These are phyloP conservation scores for Aspergillus panamensis DNA, from an alignment of 495 filamentous ascomycete species.

Conservation along the genomic window DNA sequence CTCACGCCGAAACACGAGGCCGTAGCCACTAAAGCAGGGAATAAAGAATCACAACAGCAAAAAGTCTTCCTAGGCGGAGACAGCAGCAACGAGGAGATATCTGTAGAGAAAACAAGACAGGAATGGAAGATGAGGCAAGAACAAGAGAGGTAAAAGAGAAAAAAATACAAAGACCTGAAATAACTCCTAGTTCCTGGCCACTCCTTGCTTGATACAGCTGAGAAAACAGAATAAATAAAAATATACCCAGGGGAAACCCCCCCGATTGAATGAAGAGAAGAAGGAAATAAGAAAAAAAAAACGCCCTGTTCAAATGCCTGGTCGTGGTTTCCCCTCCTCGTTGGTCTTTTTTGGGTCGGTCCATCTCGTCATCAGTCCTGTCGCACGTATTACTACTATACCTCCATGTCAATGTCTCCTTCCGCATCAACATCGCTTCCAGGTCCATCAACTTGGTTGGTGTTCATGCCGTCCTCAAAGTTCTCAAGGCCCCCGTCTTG, in stretches of 20 bases:
- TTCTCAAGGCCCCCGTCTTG: slow-evolving; percentile 19
- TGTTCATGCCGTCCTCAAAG: slow-evolving; percentile 15
- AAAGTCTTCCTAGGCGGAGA: background rate
- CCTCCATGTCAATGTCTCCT: slow-evolving; percentile 39
- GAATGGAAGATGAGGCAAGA: background rate
- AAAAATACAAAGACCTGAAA: slow-evolving; percentile 9
- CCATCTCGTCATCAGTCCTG: slow-evolving; percentile 6
- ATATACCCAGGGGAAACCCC: background rate
- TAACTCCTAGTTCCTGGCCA: slow-evolving; percentile 32
- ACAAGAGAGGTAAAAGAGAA: background rate
- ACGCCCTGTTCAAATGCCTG: slow-evolving; percentile 10
- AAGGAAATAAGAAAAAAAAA: slow-evolving; percentile 9
- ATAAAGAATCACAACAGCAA: background rate
- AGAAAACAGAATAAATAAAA: slow-evolving; percentile 21
- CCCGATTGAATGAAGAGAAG: slow-evolving; percentile 7
- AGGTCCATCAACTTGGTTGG: slow-evolving; percentile 17
- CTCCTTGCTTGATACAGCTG: slow-evolving; percentile 37
- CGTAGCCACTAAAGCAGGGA: slow-evolving; percentile 18
- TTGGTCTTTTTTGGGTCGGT: background rate
- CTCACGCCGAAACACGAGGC: slow-evolving; percentile 20
- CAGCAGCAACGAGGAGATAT: slow-evolving; percentile 12
- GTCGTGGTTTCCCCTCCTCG: slow-evolving; percentile 7
- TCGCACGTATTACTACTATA: slow-evolving; percentile 26
- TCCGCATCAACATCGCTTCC: slow-evolving; percentile 36
- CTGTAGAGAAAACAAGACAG: background rate